Percentiles rank a stretch among this genome's conserved stretches.
Evolutionary conservation across 139 green algal species (phyloP).

Genomic region (Chlorella sp.): DNA sequence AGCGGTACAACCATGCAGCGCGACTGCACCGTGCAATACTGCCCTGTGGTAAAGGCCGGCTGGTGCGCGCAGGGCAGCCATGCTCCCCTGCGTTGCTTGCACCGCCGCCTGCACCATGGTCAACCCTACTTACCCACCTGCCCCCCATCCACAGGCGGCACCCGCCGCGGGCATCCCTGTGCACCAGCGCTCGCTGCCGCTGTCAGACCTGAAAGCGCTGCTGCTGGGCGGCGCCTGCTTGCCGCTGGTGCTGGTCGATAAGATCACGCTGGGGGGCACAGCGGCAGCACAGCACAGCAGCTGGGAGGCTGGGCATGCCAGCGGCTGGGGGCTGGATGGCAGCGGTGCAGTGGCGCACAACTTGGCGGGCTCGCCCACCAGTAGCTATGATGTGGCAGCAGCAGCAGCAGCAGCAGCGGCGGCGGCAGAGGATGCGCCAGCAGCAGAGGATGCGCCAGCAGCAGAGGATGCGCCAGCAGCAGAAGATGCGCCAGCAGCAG

Average conservation of each 20-base stretch:
- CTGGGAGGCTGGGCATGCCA: constrained; percentile 12
- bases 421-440: not conserved
- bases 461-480: not conserved
- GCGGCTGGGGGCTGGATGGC: not conserved
- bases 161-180: constrained; percentile 63
- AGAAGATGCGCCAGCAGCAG: no score
- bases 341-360: not conserved
- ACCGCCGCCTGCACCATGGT: no score
- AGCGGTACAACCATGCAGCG: no score
- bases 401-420: not conserved
- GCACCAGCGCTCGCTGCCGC: constrained; percentile 54
- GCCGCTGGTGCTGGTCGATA: constrained; percentile 88
- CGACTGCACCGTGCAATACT: no score
- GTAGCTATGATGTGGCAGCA: not conserved
- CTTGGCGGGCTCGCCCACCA: not conserved
- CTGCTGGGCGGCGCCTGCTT: constrained; percentile 65
- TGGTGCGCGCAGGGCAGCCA: no score
- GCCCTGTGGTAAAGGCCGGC: no score
- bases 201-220: constrained; percentile 46
- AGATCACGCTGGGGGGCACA: constrained; percentile 61
- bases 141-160: no score
- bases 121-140: not conserved
- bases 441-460: not conserved
- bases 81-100: no score
- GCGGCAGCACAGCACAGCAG: not conserved